Evolutionary conservation across 2,329 filamentous ascomycete species (phyloP).

Genomic region (Pseudogymnoascus sp.): DNA sequence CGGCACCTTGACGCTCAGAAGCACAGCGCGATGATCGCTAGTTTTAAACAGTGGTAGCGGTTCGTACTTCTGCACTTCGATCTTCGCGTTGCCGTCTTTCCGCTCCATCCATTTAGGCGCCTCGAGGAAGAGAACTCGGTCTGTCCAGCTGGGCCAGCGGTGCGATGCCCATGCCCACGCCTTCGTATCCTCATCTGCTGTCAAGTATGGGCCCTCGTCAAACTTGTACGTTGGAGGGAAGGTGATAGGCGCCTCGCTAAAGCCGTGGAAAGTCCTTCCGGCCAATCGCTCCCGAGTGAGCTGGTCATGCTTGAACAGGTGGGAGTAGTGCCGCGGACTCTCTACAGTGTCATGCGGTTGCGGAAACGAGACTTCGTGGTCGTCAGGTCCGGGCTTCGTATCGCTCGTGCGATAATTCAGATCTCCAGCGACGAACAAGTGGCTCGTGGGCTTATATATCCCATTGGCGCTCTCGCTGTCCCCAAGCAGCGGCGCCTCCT

Average conservation of each 20-base stretch:
- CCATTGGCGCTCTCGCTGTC: slow-evolving; percentile 37
- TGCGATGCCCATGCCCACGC: slow-evolving; percentile 71
- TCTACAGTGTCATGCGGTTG: slow-evolving; percentile 42
- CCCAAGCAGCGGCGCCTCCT: slow-evolving; percentile 39
- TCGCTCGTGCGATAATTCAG: slow-evolving; percentile 87
- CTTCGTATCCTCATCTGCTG: slow-evolving; percentile 32
- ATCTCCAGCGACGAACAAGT: slow-evolving; percentile 84
- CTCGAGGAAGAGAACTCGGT: slow-evolving; percentile 75
- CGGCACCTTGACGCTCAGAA: slow-evolving; percentile 61
- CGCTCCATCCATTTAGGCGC: slow-evolving; percentile 45
- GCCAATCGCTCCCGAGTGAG: slow-evolving; percentile 63
- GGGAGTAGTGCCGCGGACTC: slow-evolving; percentile 54
- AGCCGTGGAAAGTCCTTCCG: slow-evolving; percentile 67
- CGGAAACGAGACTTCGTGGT: slow-evolving; percentile 52
- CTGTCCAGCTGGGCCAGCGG: slow-evolving; percentile 89
- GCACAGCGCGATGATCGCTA: slow-evolving; percentile 84
- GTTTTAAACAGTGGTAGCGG: slow-evolving; percentile 72
- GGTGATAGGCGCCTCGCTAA: slow-evolving; percentile 63
- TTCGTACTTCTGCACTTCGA: slow-evolving; percentile 58
- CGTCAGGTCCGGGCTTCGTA: slow-evolving; percentile 51
- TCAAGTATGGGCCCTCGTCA: slow-evolving; percentile 38
- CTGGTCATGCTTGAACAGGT: slow-evolving; percentile 70
- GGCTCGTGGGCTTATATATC: slow-evolving; percentile 67
- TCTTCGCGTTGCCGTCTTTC: slow-evolving; percentile 33
- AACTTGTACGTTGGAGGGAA: slow-evolving; percentile 98